These are phyloP conservation scores for Phytophthora melonis DNA, from an alignment of 352 stramenopile genomes.

Conservation along the genomic window DNA sequence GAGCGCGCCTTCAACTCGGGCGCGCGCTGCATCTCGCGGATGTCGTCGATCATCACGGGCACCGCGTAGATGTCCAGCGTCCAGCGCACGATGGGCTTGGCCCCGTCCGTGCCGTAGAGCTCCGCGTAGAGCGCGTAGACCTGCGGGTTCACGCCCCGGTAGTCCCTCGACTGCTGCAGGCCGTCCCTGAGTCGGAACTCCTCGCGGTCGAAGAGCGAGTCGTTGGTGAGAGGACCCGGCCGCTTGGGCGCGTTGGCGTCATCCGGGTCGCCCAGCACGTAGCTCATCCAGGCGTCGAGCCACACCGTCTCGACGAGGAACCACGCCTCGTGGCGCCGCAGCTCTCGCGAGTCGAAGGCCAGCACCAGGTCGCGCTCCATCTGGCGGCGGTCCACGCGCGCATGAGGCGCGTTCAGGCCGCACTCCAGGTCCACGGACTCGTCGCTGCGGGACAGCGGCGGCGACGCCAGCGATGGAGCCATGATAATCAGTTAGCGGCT, in stretches of 20 bases:
- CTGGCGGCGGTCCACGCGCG: conserved; percentile 19
- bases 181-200: conserved; percentile 73
- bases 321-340: conserved; percentile 78
- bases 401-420: conserved; percentile 3
- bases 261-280: conserved; percentile 75
- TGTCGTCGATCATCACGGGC: conserved; percentile 81
- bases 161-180: conserved; percentile 73
- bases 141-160: conserved; percentile 80
- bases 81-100: conserved; percentile 78
- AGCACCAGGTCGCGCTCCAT: conserved; percentile 75
- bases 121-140: conserved; percentile 83
- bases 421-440: conserved; percentile 38
- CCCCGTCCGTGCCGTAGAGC: conserved; percentile 72
- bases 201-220: conserved; percentile 75
- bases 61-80: conserved; percentile 84
- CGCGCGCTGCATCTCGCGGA: conserved; percentile 74
- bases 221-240: conserved; percentile 75
- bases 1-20: conserved; percentile 71
- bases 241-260: conserved; percentile 54
- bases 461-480: conserved; percentile 15
- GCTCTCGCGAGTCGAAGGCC: conserved; percentile 68
- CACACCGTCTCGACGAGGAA: conserved; percentile 82
- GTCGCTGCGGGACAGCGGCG: conserved; percentile 1
- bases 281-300: conserved; percentile 86
- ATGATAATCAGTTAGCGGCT: neutral